A percentile compares a stretch with the other conserved stretches of the same genome.
These are phyloP conservation scores for Hirschfeldia incana DNA, from an alignment of 345 rosid genomes.

Conservation along the genomic window DNA sequence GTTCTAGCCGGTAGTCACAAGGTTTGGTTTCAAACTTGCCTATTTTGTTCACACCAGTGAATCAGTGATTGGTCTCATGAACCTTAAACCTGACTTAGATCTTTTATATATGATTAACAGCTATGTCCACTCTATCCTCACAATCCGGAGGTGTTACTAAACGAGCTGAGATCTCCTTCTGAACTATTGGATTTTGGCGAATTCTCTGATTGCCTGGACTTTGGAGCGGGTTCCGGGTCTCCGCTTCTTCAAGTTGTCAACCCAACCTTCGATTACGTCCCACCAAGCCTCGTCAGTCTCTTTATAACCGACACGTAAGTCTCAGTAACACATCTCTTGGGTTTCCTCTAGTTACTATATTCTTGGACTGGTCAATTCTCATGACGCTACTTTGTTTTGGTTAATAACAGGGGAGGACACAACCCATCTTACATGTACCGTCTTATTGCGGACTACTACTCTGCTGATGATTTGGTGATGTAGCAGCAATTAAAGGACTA, in stretches of 20 bases:
- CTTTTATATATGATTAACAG: constrained; percentile 46
- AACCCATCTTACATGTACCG: constrained; percentile 97
- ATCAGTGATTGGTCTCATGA: background rate
- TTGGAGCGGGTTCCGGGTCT: constrained; percentile 61
- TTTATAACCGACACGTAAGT: constrained; percentile 98
- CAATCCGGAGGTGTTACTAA: constrained; percentile 89
- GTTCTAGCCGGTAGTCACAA: constrained; percentile 98
- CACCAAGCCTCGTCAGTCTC: constrained; percentile 96
- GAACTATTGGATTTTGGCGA: constrained; percentile 96
- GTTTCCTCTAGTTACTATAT: background rate
- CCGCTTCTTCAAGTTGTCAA: constrained; percentile 91
- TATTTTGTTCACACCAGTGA: background rate
- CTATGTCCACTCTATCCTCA: constrained; percentile 96
- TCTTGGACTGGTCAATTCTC: background rate
- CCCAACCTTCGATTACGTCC: constrained; percentile 93
- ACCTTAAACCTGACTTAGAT: background rate
- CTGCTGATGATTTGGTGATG: constrained; percentile 92
- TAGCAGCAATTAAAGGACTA: constrained; percentile 27
- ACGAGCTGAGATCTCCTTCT: constrained; percentile 95
- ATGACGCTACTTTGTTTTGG: background rate
- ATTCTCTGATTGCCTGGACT: constrained; percentile 95
- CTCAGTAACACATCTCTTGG: background rate
- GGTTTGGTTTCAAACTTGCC: constrained; percentile 45
- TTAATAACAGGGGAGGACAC: constrained; percentile 64
- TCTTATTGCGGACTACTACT: constrained; percentile 94